Conservation (phyloP, 306 rosid species). For the Quercus gilva region DNA sequence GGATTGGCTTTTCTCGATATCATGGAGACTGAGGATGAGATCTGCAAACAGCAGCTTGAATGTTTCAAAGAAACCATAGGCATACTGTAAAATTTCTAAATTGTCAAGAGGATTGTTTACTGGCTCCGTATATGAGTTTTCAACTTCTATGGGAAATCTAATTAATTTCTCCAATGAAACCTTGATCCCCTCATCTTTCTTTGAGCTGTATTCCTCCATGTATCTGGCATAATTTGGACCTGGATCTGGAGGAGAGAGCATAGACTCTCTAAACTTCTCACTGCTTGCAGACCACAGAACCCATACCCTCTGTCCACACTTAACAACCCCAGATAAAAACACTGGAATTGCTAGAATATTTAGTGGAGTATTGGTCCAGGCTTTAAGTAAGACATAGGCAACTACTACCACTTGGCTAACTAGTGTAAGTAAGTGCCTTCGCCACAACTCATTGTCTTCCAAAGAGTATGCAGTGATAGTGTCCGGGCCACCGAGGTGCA, state of each 20-base stretch:
- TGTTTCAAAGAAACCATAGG: conserved; percentile 2
- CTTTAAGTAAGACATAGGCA: not conserved
- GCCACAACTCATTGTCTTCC: conserved; percentile 22
- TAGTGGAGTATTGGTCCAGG: not conserved
- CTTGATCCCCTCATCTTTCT: not conserved
- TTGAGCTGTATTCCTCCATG: conserved; percentile 1
- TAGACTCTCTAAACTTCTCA: conserved; percentile 4
- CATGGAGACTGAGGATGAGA: conserved; percentile 16
- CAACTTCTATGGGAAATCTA: no score
- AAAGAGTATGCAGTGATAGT: conserved; percentile 18
- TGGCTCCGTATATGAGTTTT: no score
- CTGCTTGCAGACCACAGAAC: conserved; percentile 19
- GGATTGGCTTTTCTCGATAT: not conserved
- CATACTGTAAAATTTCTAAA: not conserved
- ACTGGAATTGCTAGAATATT: conserved; percentile 1
- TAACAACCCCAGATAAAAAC: conserved; percentile 9
- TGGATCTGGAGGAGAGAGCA: conserved; percentile 10
- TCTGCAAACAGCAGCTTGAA: conserved; percentile 23
- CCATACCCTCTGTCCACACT: conserved; percentile 13
- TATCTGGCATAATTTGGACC: conserved; percentile 10
- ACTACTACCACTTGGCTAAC: not conserved
- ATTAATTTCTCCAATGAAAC: not conserved
- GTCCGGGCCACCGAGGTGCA: conserved; percentile 30
- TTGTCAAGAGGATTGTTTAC: no score
- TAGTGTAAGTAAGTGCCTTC: conserved; percentile 9